Base-by-base conservation (phyloP, 2,329 filamentous ascomycete species). In the Thelonectria blattea region DNA sequence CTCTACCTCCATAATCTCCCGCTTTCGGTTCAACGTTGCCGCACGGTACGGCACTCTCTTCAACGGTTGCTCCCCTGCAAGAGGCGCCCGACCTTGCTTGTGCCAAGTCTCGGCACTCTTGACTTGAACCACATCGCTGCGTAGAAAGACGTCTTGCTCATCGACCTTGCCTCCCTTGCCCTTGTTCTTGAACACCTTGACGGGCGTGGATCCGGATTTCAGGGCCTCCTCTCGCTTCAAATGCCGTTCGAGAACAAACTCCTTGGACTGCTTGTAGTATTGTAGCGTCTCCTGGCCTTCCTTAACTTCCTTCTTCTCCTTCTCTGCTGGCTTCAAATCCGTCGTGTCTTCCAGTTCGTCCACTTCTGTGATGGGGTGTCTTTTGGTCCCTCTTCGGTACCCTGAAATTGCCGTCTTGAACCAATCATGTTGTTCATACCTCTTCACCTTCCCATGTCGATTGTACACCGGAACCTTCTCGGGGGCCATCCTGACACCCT, bases 91-190 rank as follows among this genome's bases (percentile, higher is more conserved):
- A 0, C 95, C 95, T 80, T 97, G 94, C 74, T 97, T 97, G 74
- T 98, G 95, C 95, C 95, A 99, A 1, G 92, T 97, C 74, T 99
- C 95, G 1, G 91, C 90, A 27, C 92, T 96, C 75, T 97, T 93
- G 74, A 96, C 96, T 41, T 85, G 83, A 2, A 93, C 87, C 0
- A 98, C 87, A 66, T 98, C 93, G 54, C 85, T 84, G 34, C 94
- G 88, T 1, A 83, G 83, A 72, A 88, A 98, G 0, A 98, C 92
- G 1, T 91, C 88, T 73, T 97, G 92, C 60, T 91, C 86, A 46
- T 89, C 90, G 3, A 84, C 78, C 48, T 89, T 90, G 46, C 87
- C 86, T 14, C 89, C 90, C 75, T 94, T 97, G 10, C 86, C 88
- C 48, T 88, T 88, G 61, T 87, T 87, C 5, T 82, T 86, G 75